Evolutionary conservation across 192 early-diverging fungal species (phyloP).

Genomic region (Coemansia aciculifera): DNA sequence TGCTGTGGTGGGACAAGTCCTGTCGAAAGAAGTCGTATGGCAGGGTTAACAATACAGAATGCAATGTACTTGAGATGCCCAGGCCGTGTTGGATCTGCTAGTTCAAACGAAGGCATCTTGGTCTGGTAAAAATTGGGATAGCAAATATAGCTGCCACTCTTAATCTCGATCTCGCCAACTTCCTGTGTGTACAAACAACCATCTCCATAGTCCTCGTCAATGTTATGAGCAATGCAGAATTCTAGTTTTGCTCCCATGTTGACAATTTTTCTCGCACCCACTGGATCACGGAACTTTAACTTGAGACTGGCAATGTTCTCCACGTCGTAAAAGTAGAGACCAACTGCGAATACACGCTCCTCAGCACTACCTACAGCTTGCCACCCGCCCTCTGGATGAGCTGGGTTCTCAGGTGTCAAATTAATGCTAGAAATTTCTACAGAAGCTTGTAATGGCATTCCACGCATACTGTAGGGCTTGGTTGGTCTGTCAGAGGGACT

Average conservation of each 20-base stretch:
- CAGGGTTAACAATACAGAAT: neutral
- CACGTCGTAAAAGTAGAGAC: too few species aligned
- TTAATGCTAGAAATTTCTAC: slow-evolving; percentile 68
- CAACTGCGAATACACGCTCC: slow-evolving; percentile 33
- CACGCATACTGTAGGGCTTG: too few species aligned
- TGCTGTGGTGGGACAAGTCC: neutral
- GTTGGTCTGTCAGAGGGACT: slow-evolving; percentile 15
- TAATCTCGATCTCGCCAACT: slow-evolving; percentile 48
- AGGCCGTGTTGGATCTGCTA: slow-evolving; percentile 15
- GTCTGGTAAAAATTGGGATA: slow-evolving; percentile 41
- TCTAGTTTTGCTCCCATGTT: neutral
- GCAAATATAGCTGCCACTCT: slow-evolving; percentile 60
- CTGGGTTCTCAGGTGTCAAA: slow-evolving; percentile 65
- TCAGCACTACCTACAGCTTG: slow-evolving; percentile 69
- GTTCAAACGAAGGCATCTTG: slow-evolving; percentile 6
- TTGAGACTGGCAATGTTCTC: too few species aligned
- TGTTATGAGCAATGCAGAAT: neutral
- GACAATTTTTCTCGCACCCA: neutral
- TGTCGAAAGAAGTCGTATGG: neutral
- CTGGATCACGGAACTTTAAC: slow-evolving; percentile 52
- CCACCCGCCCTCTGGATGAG: slow-evolving; percentile 60
- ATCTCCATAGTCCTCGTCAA: neutral
- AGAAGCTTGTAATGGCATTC: slow-evolving; percentile 58
- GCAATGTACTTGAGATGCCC: neutral
- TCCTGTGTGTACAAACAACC: slow-evolving; percentile 24